Evolutionary conservation across 176 grass and related monocot genomes (phyloP), one percentile per base, ranked within the genome.

Genomic region (Echinochloa phyllopogon): DNA sequence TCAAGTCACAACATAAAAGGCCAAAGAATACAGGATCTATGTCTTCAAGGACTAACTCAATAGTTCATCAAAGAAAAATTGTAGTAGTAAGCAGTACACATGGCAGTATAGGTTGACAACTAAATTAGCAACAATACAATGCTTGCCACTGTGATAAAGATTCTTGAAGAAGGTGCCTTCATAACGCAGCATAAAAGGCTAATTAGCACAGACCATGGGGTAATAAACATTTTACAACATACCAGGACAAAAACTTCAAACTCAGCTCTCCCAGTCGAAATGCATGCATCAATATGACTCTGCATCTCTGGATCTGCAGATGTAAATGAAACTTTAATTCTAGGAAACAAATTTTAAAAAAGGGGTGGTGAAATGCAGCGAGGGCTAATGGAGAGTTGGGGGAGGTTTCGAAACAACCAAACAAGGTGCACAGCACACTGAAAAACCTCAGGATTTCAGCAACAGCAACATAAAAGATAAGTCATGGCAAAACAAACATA

Each of bases 291-390:
- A 53, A 95, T 88, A 6, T 80, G 81, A 70, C 65, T 84, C 87
- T 94, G 91, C 93, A 95, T 90, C 27, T 94, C 91, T 51, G 74
- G 64, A 87, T 98, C 96, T 98, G 91, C 80, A 85, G 25, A 88
- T 57, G 40, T 25, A 70, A 39, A 88, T n/a, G 49, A 42, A 87
- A 87, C 70, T 48, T 82, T 83, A 73, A 70, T 82, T 77, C 9
- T 38, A 69, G 20, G 23, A 87, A 89, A 44, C 15, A 40, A 69
- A 59, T 53, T 38, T 21, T 15, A 25, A 71, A 63, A 43, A 65
- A 56, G 60, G 60, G 37, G 11, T 43, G 12, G 1, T n/a, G 21
- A 55, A 77, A 45, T 25, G 25, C 10, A 18, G 55, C 21, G 3
- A 70, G 52, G 83, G 65, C 45, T 65, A 58, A 42, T 10, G 60